A percentile compares a stretch with the other conserved stretches of the same genome.
Evolutionary conservation across 352 stramenopile species (phyloP).

Genomic region (Phytophthora colocasiae): DNA sequence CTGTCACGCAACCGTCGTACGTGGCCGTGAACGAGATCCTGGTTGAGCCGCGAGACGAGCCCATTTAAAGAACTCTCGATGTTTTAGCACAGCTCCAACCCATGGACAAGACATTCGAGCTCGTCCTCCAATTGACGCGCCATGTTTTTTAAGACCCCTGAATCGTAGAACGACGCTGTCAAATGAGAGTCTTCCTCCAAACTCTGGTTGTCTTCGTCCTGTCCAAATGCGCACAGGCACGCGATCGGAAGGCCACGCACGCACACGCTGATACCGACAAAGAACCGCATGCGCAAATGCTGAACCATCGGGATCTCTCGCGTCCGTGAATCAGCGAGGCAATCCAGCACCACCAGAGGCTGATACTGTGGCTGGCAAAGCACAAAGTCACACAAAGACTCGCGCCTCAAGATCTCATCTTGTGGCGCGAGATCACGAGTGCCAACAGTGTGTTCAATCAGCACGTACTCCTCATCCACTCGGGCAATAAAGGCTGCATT

Average conservation of each 20-base stretch:
- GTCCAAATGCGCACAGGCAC: conserved; percentile 62
- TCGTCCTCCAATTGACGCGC: conserved; percentile 55
- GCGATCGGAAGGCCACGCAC: conserved; percentile 63
- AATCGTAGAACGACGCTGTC: conserved; percentile 45
- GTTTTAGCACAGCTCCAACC: conserved; percentile 42
- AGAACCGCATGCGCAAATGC: conserved; percentile 58
- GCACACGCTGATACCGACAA: conserved; percentile 55
- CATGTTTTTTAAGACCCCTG: conserved; percentile 47
- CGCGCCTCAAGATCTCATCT: conserved; percentile 46
- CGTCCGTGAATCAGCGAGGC: conserved; percentile 52
- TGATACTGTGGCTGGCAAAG: conserved; percentile 50
- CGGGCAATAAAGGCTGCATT: conserved; percentile 60
- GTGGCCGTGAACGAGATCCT: conserved; percentile 93
- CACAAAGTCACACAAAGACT: conserved; percentile 69
- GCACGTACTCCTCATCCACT: conserved; percentile 53
- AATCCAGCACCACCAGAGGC: conserved; percentile 59
- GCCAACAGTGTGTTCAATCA: conserved; percentile 61
- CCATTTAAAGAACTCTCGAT: conserved; percentile 45
- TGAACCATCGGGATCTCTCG: conserved; percentile 65
- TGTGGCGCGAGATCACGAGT: conserved; percentile 30
- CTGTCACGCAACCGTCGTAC: conserved; percentile 85
- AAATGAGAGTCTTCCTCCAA: conserved; percentile 26
- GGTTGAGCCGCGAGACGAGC: conserved; percentile 90
- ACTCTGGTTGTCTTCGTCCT: conserved; percentile 37
- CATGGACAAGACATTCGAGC: conserved; percentile 54